phyloP scores from a whole-genome alignment of 345 rosid species.

The Tarenaya hassleriana region DNA sequence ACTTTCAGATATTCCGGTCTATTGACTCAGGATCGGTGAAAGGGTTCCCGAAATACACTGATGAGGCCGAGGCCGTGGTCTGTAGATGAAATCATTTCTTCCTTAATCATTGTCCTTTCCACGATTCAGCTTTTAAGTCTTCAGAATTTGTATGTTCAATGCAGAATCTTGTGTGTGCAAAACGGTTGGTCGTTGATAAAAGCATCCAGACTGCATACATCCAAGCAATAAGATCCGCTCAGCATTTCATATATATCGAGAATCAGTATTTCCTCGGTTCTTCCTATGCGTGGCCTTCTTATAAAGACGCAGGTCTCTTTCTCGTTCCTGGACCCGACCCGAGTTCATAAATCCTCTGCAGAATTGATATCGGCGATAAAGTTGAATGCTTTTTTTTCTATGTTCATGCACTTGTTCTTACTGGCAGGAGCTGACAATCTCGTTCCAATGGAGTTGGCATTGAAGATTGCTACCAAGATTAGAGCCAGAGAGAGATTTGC shows the following conservation, averaged over 20 bases:
- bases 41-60: conserved; percentile 63
- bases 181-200: conserved; percentile 68
- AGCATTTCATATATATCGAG: conserved; percentile 91
- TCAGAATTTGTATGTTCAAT: conserved; percentile 16
- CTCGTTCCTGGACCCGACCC: conserved; percentile 13
- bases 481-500: conserved; percentile 84
- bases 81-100: conserved; percentile 23
- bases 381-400: no score
- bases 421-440: conserved; percentile 87
- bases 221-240: conserved; percentile 96
- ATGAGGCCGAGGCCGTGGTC: conserved; percentile 45
- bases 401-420: no score
- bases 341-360: no score
- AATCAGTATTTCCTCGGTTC: conserved; percentile 98
- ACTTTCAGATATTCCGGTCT: conserved; percentile 68
- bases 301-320: conserved; percentile 70
- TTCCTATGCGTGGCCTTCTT: conserved; percentile 91
- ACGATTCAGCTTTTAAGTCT: conserved; percentile 8
- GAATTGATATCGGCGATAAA: no score
- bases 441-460: conserved; percentile 91
- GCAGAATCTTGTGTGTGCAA: conserved; percentile 74
- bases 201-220: conserved; percentile 95
- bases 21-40: conserved; percentile 76
- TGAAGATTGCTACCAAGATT: conserved; percentile 86
- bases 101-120: conserved; percentile 4